These are phyloP conservation scores for Brachypodium distachyon DNA, from an alignment of 202 grass and related monocot genomes.

Conservation along the genomic window DNA sequence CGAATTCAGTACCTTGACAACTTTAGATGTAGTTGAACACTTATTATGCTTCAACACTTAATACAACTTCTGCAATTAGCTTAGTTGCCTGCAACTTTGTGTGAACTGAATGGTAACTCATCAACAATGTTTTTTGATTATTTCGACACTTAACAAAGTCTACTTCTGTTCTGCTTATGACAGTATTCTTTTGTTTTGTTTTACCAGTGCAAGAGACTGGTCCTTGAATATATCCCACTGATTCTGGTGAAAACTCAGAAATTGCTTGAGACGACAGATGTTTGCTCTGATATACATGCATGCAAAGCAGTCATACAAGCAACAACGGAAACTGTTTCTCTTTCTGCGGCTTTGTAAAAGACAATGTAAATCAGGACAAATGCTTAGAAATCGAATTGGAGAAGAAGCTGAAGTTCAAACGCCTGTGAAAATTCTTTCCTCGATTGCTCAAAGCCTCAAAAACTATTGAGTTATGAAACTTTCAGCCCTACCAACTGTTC, in stretches of 20 bases:
- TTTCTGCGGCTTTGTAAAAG: constrained; percentile 23
- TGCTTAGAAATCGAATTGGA: background rate
- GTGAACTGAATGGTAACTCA: background rate
- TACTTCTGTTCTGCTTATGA: background rate
- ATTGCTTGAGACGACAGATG: constrained; percentile 41
- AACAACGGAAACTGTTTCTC: background rate
- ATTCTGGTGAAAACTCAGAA: constrained; percentile 42
- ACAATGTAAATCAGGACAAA: constrained; percentile 7
- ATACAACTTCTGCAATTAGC: background rate
- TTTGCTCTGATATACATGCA: constrained; percentile 53
- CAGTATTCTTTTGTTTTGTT: background rate
- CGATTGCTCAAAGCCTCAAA: background rate
- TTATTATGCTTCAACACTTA: background rate
- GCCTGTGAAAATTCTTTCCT: background rate
- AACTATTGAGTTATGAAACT: background rate
- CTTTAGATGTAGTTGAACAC: background rate
- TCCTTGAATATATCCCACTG: constrained; percentile 41
- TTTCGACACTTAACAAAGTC: background rate
- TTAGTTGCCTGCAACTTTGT: background rate
- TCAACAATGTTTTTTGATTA: background rate
- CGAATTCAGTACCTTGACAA: background rate
- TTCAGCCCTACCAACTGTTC: background rate
- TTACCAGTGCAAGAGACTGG: constrained; percentile 55
- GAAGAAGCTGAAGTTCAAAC: background rate
- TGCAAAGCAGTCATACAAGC: constrained; percentile 38